Evolutionary conservation across 176 grass and related monocot genomes (phyloP).

Genomic region (Aegilops umbellulata): DNA sequence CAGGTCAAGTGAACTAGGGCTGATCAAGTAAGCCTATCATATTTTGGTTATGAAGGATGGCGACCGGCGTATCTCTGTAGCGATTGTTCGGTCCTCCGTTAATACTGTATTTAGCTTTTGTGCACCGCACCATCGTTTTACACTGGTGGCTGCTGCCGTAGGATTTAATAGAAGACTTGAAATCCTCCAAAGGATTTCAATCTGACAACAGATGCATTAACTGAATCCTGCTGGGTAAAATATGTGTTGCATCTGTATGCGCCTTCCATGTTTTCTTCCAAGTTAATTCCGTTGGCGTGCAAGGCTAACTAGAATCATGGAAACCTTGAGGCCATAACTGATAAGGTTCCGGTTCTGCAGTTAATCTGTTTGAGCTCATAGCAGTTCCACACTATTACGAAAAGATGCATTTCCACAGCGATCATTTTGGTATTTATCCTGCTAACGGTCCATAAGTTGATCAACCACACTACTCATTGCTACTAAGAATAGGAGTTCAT

Average conservation of each 20-base stretch:
- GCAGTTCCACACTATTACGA: no score
- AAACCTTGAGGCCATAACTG: no score
- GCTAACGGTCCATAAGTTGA: background rate
- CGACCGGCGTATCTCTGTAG: no score
- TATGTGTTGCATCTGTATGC: conserved; percentile 28
- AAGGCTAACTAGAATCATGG: no score
- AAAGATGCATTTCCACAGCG: background rate
- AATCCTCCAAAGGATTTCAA: no score
- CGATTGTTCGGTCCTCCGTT: no score
- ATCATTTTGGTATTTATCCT: background rate
- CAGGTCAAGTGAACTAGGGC: background rate
- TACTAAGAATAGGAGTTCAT: background rate
- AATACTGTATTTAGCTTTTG: background rate
- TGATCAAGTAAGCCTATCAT: no score
- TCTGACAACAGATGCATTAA: conserved; percentile 29
- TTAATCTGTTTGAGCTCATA: no score
- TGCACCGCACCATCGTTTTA: background rate
- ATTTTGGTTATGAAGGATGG: no score
- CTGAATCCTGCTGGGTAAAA: conserved; percentile 74
- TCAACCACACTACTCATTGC: background rate
- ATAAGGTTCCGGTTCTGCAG: no score
- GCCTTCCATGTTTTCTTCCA: background rate
- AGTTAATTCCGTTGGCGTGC: background rate
- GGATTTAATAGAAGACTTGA: conserved; percentile 79
- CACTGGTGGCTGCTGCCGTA: background rate